Base-by-base conservation (phyloP, 208 protist species). In the Wallacemonas rigidus region DNA sequence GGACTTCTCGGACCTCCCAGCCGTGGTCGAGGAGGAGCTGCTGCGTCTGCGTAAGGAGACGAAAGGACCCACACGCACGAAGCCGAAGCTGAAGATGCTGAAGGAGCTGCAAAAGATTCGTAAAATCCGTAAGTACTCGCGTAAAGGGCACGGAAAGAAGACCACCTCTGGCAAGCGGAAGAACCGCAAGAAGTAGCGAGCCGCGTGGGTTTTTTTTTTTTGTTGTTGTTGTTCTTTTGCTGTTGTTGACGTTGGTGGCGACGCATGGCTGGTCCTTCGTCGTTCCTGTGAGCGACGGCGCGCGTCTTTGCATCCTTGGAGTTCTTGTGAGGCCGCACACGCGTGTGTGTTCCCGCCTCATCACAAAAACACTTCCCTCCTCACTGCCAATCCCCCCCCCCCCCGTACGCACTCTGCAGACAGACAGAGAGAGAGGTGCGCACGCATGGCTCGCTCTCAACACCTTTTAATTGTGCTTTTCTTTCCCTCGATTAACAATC, bases 131-230 rank as follows among this genome's bases (percentile, higher is more conserved):
- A 92, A 94, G 69, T 78, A 96, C 78, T 94, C 89, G 1, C 76
- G 89, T 11, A 96, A 96, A 74, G 91, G 91, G n/a, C 91, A 96
- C 79, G 88, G 88, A 50, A 96, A 96, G 81, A 87, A 88, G 53
- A 88, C 77, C n/a, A 76, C 88, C 15, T 92, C 86, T 17, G 91
- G 91, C 26, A 96, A 96, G 78, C 82, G 85, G 39, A 92, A 90
- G 73, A 92, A 96, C 62, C 83, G 91, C 9, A 83, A 87, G 64
- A 87, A 82, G 74, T 89, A 77, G 65, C 8, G 15, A 35, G 14
- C 17, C 8, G 9, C 43, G 26, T 3, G 3, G 26, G n/a, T 63
- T 65, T 57, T 51, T 35, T 63, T 41, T 61, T 39, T 11, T 55
- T 51, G 36, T 57, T 6, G 43, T 9, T 51, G 17, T 67, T 69